Conservation (phyloP, 352 stramenopile genomes). For the Globisporangium viniferum region DNA sequence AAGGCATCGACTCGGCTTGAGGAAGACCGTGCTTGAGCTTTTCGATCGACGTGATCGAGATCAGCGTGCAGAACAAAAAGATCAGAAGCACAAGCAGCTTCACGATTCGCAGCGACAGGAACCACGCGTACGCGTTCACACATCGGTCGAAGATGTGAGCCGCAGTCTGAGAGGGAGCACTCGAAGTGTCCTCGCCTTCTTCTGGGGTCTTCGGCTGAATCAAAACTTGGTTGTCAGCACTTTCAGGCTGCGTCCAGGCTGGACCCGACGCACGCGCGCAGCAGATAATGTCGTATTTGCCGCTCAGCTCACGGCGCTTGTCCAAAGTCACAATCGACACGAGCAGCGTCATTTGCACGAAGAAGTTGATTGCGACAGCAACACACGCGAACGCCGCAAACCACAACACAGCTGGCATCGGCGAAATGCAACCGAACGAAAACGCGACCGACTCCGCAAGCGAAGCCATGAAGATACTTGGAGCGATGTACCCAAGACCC, state of each 20-base stretch:
- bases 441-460: conserved; percentile 52
- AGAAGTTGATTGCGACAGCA: conserved; percentile 59
- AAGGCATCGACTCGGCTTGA: conserved; percentile 61
- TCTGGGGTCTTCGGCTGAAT: conserved; percentile 29
- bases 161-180: background rate
- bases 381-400: conserved; percentile 60
- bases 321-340: conserved; percentile 59
- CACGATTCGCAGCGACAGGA: conserved; percentile 44
- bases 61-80: conserved; percentile 43
- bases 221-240: conserved; percentile 4
- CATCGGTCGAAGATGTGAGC: conserved; percentile 32
- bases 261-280: conserved; percentile 21
- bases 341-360: conserved; percentile 61
- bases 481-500: conserved; percentile 46
- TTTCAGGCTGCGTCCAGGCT: conserved; percentile 5
- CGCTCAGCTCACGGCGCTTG: conserved; percentile 54
- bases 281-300: conserved; percentile 54
- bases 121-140: conserved; percentile 43
- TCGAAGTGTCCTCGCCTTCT: background rate
- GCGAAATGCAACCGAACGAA: conserved; percentile 52
- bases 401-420: conserved; percentile 65
- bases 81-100: conserved; percentile 46
- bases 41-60: conserved; percentile 55
- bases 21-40: conserved; percentile 51
- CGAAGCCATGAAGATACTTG: conserved; percentile 67